A percentile compares a stretch with the other conserved stretches of the same genome.
Evolutionary conservation across 148 eudicot genomes (phyloP).

Genomic region (Rheum nobile): DNA sequence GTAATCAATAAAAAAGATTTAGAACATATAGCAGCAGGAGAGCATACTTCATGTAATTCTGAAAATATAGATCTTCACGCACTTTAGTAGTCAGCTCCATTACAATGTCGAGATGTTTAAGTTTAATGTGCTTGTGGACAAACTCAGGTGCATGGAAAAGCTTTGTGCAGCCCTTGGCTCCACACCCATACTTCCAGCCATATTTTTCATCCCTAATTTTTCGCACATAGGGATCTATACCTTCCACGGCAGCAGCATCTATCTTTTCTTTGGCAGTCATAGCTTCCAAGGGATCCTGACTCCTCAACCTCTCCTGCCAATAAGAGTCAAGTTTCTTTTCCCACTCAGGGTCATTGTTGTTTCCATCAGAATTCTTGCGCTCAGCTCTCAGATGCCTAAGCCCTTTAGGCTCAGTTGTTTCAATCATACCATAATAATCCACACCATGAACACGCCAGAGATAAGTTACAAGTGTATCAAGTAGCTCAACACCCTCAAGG

Average conservation of each 20-base stretch:
- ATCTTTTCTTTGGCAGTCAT: constrained; percentile 97
- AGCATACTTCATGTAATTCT: constrained; percentile 90
- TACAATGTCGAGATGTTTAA: constrained; percentile 74
- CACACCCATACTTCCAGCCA: constrained; percentile 99
- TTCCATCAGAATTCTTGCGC: constrained; percentile 44
- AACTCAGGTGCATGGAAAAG: constrained; percentile 97
- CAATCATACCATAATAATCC: constrained; percentile 85
- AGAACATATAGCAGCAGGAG: background rate
- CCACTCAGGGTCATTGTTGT: constrained; percentile 58
- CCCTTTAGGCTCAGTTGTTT: constrained; percentile 74
- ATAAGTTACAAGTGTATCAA: constrained; percentile 85
- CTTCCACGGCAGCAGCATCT: constrained; percentile 87
- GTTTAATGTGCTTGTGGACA: constrained; percentile 94
- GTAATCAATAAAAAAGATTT: background rate
- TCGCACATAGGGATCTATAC: constrained; percentile 80
- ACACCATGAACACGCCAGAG: constrained; percentile 97
- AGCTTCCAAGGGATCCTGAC: constrained; percentile 74
- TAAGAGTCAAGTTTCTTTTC: constrained; percentile 71
- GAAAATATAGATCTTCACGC: constrained; percentile 91
- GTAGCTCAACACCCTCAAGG: constrained; percentile 86
- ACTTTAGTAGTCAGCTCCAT: constrained; percentile 84
- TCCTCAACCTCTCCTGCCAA: constrained; percentile 83
- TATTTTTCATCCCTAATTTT: constrained; percentile 98
- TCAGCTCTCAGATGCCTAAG: constrained; percentile 82
- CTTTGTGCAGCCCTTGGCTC: constrained; percentile 98